Percentiles rank a stretch among this genome's conserved stretches.
Conservation (phyloP, 139 green algal species). For the Closterium sp. region DNA sequence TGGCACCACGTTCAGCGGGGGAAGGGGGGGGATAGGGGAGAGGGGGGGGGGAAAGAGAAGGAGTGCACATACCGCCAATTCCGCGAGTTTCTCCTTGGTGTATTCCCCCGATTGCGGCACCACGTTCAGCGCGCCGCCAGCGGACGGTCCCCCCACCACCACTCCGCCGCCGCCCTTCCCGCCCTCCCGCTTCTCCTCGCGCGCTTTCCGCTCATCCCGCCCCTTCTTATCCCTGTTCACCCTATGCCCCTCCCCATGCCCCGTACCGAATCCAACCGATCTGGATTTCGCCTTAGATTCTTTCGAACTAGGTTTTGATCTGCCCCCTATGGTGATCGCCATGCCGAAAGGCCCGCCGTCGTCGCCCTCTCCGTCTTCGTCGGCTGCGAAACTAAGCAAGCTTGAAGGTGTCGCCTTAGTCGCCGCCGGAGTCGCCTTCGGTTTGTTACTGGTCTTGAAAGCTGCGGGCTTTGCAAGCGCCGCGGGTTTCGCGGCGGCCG, state of each 20-base stretch:
- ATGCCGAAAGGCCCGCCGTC: not conserved
- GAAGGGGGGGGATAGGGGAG: not conserved
- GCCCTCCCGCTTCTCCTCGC: not conserved
- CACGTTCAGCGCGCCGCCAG: not conserved
- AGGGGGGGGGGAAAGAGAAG: not conserved
- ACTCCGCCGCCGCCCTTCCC: not conserved
- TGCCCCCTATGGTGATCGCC: not conserved
- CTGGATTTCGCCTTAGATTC: not conserved
- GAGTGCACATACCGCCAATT: constrained; percentile 23
- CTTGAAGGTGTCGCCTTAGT: not conserved
- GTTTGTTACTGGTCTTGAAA: not conserved
- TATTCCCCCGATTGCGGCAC: constrained; percentile 31
- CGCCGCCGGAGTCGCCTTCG: not conserved
- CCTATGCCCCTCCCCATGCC: not conserved
- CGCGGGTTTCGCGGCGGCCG: not conserved
- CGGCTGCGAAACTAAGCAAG: not conserved
- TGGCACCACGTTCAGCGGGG: too few species aligned
- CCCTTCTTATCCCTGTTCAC: not conserved
- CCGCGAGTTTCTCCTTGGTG: constrained; percentile 45
- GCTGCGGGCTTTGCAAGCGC: not conserved
- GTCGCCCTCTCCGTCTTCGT: not conserved
- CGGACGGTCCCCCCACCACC: not conserved
- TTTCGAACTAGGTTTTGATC: too few species aligned
- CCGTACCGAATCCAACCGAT: not conserved
- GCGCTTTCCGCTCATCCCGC: not conserved